These are phyloP conservation scores for Backusella westeae DNA, from an alignment of 192 early-diverging fungal genomes.

Conservation along the genomic window DNA sequence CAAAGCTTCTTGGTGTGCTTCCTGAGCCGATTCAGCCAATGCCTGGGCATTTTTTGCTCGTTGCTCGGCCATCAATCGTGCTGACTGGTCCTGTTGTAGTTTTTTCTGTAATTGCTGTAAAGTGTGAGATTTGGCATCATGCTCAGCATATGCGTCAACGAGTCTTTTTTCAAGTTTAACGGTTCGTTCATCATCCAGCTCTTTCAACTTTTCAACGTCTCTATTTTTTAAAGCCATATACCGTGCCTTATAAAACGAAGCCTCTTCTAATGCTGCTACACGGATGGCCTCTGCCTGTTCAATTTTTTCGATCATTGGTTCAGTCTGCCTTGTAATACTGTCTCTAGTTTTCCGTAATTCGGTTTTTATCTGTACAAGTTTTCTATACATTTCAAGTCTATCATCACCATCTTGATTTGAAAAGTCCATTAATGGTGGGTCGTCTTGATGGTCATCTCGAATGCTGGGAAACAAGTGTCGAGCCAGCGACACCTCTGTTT, in stretches of 20 bases:
- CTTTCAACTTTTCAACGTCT: slow-evolving; percentile 30
- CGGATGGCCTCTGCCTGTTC: slow-evolving; percentile 46
- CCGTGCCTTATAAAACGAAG: slow-evolving; percentile 52
- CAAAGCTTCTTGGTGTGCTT: slow-evolving; percentile 47
- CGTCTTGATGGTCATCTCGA: neutral
- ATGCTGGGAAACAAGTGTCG: neutral
- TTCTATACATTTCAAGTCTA: slow-evolving; percentile 36
- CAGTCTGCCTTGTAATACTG: slow-evolving; percentile 43
- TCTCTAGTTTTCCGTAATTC: slow-evolving; percentile 44
- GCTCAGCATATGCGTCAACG: slow-evolving; percentile 35
- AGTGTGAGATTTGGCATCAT: slow-evolving; percentile 35
- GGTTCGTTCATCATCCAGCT: slow-evolving; percentile 42
- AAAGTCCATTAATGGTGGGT: neutral
- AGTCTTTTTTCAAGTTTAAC: slow-evolving; percentile 44
- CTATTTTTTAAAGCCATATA: slow-evolving; percentile 42
- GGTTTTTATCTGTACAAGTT: slow-evolving; percentile 45
- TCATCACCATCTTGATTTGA: slow-evolving; percentile 21
- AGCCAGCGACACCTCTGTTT: slow-evolving; percentile 36
- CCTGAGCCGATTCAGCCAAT: slow-evolving; percentile 49
- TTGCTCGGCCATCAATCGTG: slow-evolving; percentile 44
- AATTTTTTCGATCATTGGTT: slow-evolving; percentile 46
- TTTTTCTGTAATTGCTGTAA: slow-evolving; percentile 45
- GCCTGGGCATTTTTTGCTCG: slow-evolving; percentile 42
- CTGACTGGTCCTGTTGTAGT: slow-evolving; percentile 42
- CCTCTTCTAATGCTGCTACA: slow-evolving; percentile 53